Conservation (phyloP, 1,284 basidiomycete species). For the Mycena sp. region DNA sequence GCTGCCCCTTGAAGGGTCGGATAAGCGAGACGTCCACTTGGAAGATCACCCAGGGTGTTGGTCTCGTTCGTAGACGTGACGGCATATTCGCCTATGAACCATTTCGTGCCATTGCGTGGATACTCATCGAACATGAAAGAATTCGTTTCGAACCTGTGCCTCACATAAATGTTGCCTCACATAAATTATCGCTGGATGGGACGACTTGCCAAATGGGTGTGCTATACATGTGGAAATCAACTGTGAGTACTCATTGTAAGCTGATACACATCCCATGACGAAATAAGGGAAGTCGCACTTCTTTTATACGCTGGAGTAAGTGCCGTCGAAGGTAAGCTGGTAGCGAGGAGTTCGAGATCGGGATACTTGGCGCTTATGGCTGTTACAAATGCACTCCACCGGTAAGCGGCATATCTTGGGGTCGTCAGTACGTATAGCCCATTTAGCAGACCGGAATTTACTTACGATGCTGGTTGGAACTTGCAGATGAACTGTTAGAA, state of each 20-base stretch:
- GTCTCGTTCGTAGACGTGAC: slow-evolving; percentile 44
- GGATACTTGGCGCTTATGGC: slow-evolving; percentile 68
- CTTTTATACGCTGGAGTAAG: slow-evolving; percentile 46
- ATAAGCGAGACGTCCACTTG: slow-evolving; percentile 62
- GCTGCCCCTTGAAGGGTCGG: slow-evolving; percentile 55
- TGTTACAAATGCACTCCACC: slow-evolving; percentile 67
- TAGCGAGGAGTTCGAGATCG: slow-evolving; percentile 50
- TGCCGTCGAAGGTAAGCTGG: slow-evolving; percentile 43
- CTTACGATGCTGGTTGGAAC: slow-evolving; percentile 45
- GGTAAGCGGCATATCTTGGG: slow-evolving; percentile 55
- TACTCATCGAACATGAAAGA: slow-evolving; percentile 50
- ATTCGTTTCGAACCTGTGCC: slow-evolving; percentile 37
- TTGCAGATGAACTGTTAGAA: slow-evolving; percentile 12
- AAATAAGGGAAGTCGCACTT: slow-evolving; percentile 29
- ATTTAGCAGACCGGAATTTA: background rate
- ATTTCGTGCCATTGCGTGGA: slow-evolving; percentile 49
- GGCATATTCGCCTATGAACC: slow-evolving; percentile 45
- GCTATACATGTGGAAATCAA: slow-evolving; percentile 48
- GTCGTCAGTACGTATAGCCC: background rate
- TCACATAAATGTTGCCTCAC: background rate
- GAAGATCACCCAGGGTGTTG: slow-evolving; percentile 56
- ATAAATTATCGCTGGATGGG: background rate
- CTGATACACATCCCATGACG: background rate
- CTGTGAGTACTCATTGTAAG: slow-evolving; percentile 22
- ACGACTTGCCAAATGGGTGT: slow-evolving; percentile 41